Percentiles rank a stretch among this genome's conserved stretches.
phyloP scores from a whole-genome alignment of 306 rosid genomes.

The Coriaria nepalensis region DNA sequence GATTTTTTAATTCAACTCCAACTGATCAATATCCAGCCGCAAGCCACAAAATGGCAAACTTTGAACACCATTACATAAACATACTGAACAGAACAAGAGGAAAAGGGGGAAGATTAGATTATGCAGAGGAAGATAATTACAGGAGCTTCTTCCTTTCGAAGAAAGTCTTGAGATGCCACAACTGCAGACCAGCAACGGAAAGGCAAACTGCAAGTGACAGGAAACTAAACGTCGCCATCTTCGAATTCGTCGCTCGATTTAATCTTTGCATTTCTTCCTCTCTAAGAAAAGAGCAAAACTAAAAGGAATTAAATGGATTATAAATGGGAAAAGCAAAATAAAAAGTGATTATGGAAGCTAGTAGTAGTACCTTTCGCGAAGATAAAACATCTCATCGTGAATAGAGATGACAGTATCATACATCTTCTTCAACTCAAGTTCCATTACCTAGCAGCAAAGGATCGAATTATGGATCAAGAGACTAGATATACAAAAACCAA shows the following conservation, averaged over 20 bases:
- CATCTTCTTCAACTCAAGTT: constrained; percentile 68
- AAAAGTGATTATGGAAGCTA: too few relatives aligned
- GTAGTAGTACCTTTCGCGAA: constrained; percentile 80
- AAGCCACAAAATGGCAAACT: too few relatives aligned
- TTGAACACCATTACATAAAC: too few relatives aligned
- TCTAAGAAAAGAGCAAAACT: constrained; percentile 25
- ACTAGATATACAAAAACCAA: not conserved
- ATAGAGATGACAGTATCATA: constrained; percentile 50
- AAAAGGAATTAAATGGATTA: constrained; percentile 1
- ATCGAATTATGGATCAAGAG: not conserved
- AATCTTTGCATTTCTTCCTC: constrained; percentile 91
- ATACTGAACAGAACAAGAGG: not conserved
- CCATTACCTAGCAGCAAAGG: constrained; percentile 50
- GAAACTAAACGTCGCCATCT: constrained; percentile 68
- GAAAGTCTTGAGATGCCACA: constrained; percentile 90
- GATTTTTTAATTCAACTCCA: too few relatives aligned
- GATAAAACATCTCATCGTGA: constrained; percentile 94
- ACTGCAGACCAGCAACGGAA: constrained; percentile 78
- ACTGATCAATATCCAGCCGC: too few relatives aligned
- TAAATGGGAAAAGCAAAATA: not conserved
- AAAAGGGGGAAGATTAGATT: constrained; percentile 2
- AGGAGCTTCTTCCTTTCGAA: constrained; percentile 90
- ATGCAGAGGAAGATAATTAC: constrained; percentile 16
- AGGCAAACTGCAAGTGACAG: constrained; percentile 65
- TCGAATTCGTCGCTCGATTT: constrained; percentile 52